Base-by-base conservation (phyloP, 2,329 filamentous ascomycete species). In the Diaporthe velutina region DNA sequence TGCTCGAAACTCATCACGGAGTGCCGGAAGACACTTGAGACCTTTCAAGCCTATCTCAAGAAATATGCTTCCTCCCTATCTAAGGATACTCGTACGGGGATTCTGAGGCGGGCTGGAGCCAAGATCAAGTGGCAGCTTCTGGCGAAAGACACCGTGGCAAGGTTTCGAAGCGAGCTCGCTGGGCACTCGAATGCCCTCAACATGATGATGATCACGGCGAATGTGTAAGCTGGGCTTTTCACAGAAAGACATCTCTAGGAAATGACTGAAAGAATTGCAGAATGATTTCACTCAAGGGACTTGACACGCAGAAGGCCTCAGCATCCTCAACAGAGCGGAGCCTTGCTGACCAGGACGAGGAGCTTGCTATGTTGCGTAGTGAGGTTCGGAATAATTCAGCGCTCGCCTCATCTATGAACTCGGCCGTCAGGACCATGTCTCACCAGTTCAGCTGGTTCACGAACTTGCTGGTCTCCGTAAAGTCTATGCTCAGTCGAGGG, bases 171-270 rank as follows among this genome's bases (percentile, higher is more conserved):
- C 7, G 54, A 57, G 5, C 28, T 57, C 9, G 2, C 54, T 17
- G 54, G 54, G 19, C 54, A 57, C 8, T 57, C 28, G 3, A 57
- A 57, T 57, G 54, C 30, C 7, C 15, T 57, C 17, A 57, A 57
- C 17, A 57, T 57, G 54, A 57, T 57, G 54, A 57, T 57, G 54
- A 13, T 57, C 15, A 57, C 54, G 8, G 54, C 54, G 9, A 33
- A 57, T 1, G 30, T 57, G 54, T 57, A 33, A 33, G 50, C 10
- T 38, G n/a, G 9, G 7, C 25, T 9, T 5, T 30, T 3, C n/a
- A 25, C 25, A 19, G 10, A 10, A 5, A 2, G n/a, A 5, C 2
- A 7, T 4, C 5, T 7, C 3, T 9, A 10, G 22, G n/a, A 54
- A 3, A 28, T 54, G 4, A 8, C 54, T 57, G 3, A 55, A 25